Conservation (phyloP, 2,329 filamentous ascomycete genomes). For the Camillea tinctor region DNA sequence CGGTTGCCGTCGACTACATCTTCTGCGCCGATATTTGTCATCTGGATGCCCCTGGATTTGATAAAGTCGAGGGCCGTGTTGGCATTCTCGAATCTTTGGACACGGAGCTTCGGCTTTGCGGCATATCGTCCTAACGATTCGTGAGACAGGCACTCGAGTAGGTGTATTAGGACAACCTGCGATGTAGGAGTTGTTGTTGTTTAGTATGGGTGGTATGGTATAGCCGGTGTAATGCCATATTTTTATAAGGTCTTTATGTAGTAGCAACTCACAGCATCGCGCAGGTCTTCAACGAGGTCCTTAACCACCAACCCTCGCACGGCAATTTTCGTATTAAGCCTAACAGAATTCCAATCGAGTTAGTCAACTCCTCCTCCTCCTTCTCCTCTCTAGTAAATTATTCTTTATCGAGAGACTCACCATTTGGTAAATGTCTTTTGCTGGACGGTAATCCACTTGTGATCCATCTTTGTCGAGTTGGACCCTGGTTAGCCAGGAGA, state of each 20-base stretch:
- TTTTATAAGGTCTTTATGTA: slow-evolving; percentile 15
- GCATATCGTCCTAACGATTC: slow-evolving; percentile 97
- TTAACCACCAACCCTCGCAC: slow-evolving; percentile 75
- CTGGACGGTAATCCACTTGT: slow-evolving; percentile 77
- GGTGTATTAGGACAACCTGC: slow-evolving; percentile 90
- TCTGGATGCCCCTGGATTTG: slow-evolving; percentile 84
- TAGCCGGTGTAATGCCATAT: not conserved
- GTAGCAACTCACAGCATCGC: slow-evolving; percentile 75
- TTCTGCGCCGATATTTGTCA: slow-evolving; percentile 98
- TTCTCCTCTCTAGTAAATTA: not conserved
- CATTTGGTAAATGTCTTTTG: slow-evolving; percentile 99
- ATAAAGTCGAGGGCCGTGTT: slow-evolving; percentile 95
- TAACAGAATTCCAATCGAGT: slow-evolving; percentile 38
- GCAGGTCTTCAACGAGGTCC: slow-evolving; percentile 85
- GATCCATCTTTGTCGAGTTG: slow-evolving; percentile 60
- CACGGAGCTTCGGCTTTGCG: slow-evolving; percentile 90
- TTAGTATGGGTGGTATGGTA: not conserved
- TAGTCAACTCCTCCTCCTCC: slow-evolving; percentile 7
- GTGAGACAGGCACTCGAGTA: slow-evolving; percentile 91
- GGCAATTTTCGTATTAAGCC: slow-evolving; percentile 95
- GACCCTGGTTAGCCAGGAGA: slow-evolving; percentile 43
- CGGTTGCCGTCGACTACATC: slow-evolving; percentile 97
- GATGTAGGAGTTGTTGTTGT: not conserved
- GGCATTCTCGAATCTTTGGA: slow-evolving; percentile 97
- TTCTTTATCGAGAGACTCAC: slow-evolving; percentile 41